phyloP scores from a whole-genome alignment of 2,329 filamentous ascomycete genomes.

The Coleophoma eucalyptorum region DNA sequence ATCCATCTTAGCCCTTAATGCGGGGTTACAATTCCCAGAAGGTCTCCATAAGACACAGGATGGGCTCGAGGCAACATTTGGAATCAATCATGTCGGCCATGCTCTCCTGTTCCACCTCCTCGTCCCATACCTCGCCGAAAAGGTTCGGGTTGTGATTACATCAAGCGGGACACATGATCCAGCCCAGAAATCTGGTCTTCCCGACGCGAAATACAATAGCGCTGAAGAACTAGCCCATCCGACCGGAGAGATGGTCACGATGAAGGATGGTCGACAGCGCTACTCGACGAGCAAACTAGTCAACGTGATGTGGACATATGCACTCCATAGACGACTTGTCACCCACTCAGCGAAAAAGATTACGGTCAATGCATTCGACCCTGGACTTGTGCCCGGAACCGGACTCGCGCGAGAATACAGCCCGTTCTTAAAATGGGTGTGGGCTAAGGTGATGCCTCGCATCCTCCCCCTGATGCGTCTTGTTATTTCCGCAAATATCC shows the following conservation, averaged over 20 bases:
- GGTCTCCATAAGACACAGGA: constrained; percentile 31
- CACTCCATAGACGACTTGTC: constrained; percentile 33
- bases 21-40: constrained; percentile 39
- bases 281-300: constrained; percentile 42
- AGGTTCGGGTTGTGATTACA: constrained; percentile 40
- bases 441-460: constrained; percentile 29
- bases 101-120: constrained; percentile 46
- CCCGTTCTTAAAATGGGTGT: constrained; percentile 28
- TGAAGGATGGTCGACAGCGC: constrained; percentile 30
- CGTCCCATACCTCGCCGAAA: constrained; percentile 30
- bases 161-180: constrained; percentile 45
- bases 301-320: constrained; percentile 45
- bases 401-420: constrained; percentile 32
- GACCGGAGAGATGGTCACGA: constrained; percentile 18
- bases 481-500: constrained; percentile 29
- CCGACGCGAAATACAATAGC: constrained; percentile 36
- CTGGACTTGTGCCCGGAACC: constrained; percentile 45
- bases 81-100: constrained; percentile 45
- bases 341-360: constrained; percentile 22
- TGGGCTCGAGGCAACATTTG: constrained; percentile 44
- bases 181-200: constrained; percentile 35
- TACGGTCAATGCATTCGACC: constrained; percentile 40
- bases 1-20: constrained; percentile 42
- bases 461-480: constrained; percentile 33
- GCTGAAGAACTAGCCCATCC: constrained; percentile 41